A percentile compares a stretch with the other conserved stretches of the same genome.
Evolutionary conservation across 108 stramenopile species (phyloP).

Genomic region (Cyclostephanos tholiformis): DNA sequence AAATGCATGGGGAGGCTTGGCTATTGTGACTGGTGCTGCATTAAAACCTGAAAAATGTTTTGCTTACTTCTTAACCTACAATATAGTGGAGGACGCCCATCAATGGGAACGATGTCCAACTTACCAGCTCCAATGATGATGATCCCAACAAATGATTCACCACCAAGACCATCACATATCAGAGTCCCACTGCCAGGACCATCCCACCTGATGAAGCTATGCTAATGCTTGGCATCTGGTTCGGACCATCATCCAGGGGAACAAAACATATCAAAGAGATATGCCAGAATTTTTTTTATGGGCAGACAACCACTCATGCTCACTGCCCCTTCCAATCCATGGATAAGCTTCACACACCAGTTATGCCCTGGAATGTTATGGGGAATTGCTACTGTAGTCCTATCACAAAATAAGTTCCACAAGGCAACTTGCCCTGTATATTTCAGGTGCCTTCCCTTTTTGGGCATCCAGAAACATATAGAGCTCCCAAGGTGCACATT

Average conservation of each 20-base stretch:
- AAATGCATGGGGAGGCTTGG: constrained; percentile 10
- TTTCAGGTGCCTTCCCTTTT: not conserved
- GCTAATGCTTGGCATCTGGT: not conserved
- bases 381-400: constrained; percentile 7
- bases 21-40: constrained; percentile 12
- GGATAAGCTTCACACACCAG: not conserved
- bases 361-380: not conserved
- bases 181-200: not conserved
- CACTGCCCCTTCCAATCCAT: not conserved
- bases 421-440: not conserved
- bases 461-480: not conserved
- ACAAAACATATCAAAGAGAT: not conserved
- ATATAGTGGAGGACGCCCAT: too few relatives aligned
- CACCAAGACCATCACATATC: not conserved
- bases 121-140: not conserved
- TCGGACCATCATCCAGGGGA: not conserved
- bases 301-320: not conserved
- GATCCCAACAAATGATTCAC: too few relatives aligned
- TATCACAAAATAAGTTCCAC: not conserved
- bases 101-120: not conserved
- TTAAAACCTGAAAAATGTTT: constrained; percentile 12
- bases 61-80: not conserved
- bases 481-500: not conserved
- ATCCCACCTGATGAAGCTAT: not conserved
- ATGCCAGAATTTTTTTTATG: not conserved